A percentile compares a stretch with the other conserved stretches of the same genome.
Conservation (phyloP, 2,329 filamentous ascomycete species). For the Epichloe glyceriae region DNA sequence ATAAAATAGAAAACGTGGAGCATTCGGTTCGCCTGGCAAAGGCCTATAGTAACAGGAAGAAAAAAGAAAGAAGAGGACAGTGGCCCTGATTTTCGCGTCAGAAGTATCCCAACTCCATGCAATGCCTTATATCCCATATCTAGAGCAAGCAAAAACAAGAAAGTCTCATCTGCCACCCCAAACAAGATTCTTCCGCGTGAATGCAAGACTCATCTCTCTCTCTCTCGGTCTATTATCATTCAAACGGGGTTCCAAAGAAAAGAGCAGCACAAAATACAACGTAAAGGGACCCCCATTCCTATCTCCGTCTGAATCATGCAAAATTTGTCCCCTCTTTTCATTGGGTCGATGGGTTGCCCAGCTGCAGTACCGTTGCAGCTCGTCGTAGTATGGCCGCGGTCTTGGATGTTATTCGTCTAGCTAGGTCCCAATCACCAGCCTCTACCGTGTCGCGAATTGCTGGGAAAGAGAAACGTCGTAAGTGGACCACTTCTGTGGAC, state of each 20-base stretch:
- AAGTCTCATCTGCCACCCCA: not conserved
- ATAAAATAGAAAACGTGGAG: not conserved
- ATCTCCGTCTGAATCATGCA: not conserved
- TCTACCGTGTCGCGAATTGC: conserved; percentile 73
- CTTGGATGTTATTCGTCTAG: conserved; percentile 56
- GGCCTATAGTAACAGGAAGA: not conserved
- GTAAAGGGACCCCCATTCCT: not conserved
- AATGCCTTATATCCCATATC: conserved; percentile 16
- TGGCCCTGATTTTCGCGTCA: not conserved
- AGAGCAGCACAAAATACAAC: not conserved
- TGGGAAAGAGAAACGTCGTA: conserved; percentile 35
- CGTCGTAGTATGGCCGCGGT: conserved; percentile 53
- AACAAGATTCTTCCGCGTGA: not conserved
- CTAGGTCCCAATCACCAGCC: conserved; percentile 54
- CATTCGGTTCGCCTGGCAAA: not conserved
- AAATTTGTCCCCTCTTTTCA: not conserved
- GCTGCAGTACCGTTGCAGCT: conserved; percentile 34
- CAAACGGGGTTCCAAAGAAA: not conserved
- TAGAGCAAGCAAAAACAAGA: conserved; percentile 6
- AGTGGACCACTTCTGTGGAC: conserved; percentile 61
- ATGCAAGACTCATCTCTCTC: not conserved
- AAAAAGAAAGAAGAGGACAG: conserved; percentile 11
- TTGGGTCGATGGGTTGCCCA: conserved; percentile 10
- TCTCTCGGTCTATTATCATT: not conserved
- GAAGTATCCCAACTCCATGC: conserved; percentile 19